Evolutionary conservation across 2,329 filamentous ascomycete genomes (phyloP), one percentile per base, ranked within the genome.

Genomic region (Clarireedia paspali): DNA sequence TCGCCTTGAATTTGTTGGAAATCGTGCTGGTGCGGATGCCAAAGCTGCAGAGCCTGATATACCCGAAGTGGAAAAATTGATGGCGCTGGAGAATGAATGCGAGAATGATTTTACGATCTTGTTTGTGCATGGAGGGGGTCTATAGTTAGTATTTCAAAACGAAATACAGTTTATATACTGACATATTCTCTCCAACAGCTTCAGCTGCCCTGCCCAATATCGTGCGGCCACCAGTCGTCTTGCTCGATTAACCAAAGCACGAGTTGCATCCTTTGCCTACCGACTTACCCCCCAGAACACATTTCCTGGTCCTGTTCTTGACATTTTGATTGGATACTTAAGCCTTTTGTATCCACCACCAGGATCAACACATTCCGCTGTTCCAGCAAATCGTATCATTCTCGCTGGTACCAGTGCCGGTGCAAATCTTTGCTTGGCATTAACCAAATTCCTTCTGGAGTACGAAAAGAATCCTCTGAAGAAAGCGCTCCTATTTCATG

Each of bases 391-490:
- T 47, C 75, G 89, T 57, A 84, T 94, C 42, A 82, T 91, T 14
- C 75, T 94, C 62, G 77, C 79, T 2, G 89, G 89, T 40, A 89
- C 92, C 52, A 60, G 81, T 57, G 88, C 89, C 2, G 89, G 89
- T 14, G 89, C 86, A 2, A 88, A 87, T 62, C 78, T 92, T 42
- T 72, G 75, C n/a, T 75, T 89, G 14, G 78, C 81, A 1, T 76
- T 94, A 0, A 73, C 88, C 0, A 87, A 89, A 67, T 75, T 86
- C 0, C 64, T 92, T 2, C 75, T 91, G 1, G 80, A 90, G 56
- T 72, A 91, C 15, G 70, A 71, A 39, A 72, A 76, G 53, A 70
- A 73, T 60, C 64, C 69, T 60, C 59, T 73, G 1, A 30, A 70
- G 2, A 72, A 90, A 27, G 59, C 65, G 3, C 91, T 86, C 79